phyloP scores from a whole-genome alignment of 768 basidiomycete genomes.

The Mycena haematopus region DNA sequence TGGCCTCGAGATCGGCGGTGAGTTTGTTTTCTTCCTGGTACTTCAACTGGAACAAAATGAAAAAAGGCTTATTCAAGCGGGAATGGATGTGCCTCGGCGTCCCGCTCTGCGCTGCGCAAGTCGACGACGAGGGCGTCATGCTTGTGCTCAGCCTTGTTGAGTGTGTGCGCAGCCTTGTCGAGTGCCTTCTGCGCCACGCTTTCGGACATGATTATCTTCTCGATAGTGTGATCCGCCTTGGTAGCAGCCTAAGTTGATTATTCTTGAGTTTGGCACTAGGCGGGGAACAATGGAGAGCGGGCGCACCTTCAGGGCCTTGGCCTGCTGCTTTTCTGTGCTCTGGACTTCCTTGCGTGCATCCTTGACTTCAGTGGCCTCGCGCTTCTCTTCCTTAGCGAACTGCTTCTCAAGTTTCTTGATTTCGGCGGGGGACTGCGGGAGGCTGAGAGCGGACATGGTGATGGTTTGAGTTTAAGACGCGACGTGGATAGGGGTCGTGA shows the following conservation, averaged over 20 bases:
- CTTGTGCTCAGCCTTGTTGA: constrained; percentile 50
- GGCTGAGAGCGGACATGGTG: constrained; percentile 24
- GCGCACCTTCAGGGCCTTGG: constrained; percentile 62
- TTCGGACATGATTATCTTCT: constrained; percentile 53
- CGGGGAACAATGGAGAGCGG: background rate
- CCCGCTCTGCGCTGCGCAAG: constrained; percentile 45
- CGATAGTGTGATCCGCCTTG: constrained; percentile 53
- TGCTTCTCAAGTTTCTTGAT: constrained; percentile 49
- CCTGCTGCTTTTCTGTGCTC: constrained; percentile 57
- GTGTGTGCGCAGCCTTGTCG: constrained; percentile 52
- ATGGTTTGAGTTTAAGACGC: constrained; percentile 17
- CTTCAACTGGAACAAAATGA: constrained; percentile 31
- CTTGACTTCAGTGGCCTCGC: constrained; percentile 57
- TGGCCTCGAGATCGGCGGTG: constrained; percentile 29
- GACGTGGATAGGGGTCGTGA: constrained; percentile 16
- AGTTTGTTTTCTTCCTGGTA: constrained; percentile 32
- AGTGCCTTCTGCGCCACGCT: constrained; percentile 57
- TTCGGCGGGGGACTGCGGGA: constrained; percentile 36
- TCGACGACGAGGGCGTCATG: constrained; percentile 50
- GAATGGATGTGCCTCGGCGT: no score
- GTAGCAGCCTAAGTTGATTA: constrained; percentile 43
- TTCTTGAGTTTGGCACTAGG: constrained; percentile 8
- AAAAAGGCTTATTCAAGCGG: no score
- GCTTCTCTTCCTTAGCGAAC: constrained; percentile 55
- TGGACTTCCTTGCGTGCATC: constrained; percentile 60